Evolutionary conservation across 306 rosid species (phyloP).

Genomic region (Amphicarpaea edgeworthii): DNA sequence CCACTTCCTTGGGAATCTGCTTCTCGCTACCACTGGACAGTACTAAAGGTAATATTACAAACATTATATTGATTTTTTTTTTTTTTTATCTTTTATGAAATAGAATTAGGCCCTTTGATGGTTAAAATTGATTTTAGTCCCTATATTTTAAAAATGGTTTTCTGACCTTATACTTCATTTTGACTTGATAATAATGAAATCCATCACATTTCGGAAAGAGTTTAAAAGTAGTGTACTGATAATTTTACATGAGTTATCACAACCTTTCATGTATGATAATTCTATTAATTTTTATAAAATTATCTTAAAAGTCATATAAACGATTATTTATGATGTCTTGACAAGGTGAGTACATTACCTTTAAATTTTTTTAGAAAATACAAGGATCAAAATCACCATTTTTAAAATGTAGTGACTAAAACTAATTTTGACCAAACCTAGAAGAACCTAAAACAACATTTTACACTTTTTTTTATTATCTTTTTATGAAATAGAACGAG

Average conservation of each 20-base stretch:
- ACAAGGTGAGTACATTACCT: too few relatives aligned
- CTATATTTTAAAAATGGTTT: neutral
- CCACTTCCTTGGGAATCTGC: slow-evolving; percentile 75
- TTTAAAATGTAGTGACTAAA: neutral
- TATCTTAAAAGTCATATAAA: too few relatives aligned
- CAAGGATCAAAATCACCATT: neutral
- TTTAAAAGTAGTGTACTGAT: too few relatives aligned
- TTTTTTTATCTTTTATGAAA: neutral
- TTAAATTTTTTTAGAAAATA: too few relatives aligned
- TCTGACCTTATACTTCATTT: neutral
- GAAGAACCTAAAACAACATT: neutral
- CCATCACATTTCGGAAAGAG: neutral
- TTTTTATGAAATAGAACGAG: slow-evolving; percentile 3
- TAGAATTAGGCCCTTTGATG: neutral
- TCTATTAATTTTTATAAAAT: too few relatives aligned
- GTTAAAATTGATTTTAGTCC: neutral
- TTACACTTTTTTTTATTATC: neutral
- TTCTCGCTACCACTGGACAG: slow-evolving; percentile 76
- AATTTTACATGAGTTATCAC: too few relatives aligned
- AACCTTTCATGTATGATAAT: too few relatives aligned
- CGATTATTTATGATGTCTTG: too few relatives aligned
- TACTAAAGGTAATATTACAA: slow-evolving; percentile 54
- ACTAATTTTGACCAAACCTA: neutral
- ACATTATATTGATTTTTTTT: neutral
- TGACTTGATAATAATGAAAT: neutral